Evolutionary conservation across 345 rosid species (phyloP), one percentile per base, ranked within the genome.

Genomic region (Cardamine resedifolia): DNA sequence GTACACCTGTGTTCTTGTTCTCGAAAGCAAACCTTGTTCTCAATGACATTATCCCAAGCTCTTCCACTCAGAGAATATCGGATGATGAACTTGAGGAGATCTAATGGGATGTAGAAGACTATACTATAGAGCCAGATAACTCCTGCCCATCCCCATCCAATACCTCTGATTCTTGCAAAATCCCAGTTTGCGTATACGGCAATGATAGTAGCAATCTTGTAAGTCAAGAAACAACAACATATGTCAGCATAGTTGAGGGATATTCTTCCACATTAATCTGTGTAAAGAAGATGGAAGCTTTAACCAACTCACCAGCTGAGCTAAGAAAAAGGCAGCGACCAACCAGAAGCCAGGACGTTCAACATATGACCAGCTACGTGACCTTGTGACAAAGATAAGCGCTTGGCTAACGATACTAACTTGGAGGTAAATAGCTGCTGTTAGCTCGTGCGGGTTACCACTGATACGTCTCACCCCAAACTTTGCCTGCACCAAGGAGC

Each of bases 61-160:
- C 83, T 87, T 20, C 98, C 96, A 31, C 83, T 88, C 72, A 90
- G 70, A n/a, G 86, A 59, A 59, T 87, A 90, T 31, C 91, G 76
- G 70, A 78, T 84, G 4, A 87, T 79, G 85, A 94, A 86, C 85
- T 90, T 87, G 63, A 94, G 80, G 60, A 88, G 1, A 71, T 94
- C 97, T 11, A 90, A 78, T 60, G 98, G 98, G 57, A 94, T 36
- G 77, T 90, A 94, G 33, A 43, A 67, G 79, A 94, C 51, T 36
- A 94, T 41, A 79, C 90, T 90, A 85, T 86, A 94, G 15, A 94
- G 66, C 98, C 98, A 90, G 53, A 93, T 89, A 34, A 93, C 86
- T 60, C 92, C 97, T 48, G 90, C 94, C 98, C 97, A 90, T 78
- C 97, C 91, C 98, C 98, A 90, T 1, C 98, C 96, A 27, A 85